Conservation (phyloP, 345 rosid species). For the Citrus inodora region DNA sequence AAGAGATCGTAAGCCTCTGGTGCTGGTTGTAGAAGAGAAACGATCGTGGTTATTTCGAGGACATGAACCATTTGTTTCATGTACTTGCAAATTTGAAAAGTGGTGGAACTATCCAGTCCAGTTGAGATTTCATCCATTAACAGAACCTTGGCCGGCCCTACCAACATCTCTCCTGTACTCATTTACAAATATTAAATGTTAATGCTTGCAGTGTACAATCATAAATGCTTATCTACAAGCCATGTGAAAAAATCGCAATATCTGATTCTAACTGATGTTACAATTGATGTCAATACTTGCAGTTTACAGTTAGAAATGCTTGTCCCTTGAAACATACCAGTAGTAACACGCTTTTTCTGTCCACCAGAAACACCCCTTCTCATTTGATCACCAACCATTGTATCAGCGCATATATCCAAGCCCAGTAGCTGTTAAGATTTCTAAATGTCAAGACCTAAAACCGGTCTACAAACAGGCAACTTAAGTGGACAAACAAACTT, state of each 20-base stretch:
- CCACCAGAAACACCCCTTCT: conserved; percentile 86
- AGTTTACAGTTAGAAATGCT: not conserved
- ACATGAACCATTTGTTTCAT: conserved; percentile 70
- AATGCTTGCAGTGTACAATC: not conserved
- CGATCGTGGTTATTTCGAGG: conserved; percentile 57
- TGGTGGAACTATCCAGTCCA: conserved; percentile 89
- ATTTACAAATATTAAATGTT: not conserved
- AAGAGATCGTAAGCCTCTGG: conserved; percentile 78
- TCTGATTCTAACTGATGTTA: not conserved
- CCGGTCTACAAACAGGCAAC: not conserved
- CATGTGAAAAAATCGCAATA: not conserved
- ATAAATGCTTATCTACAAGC: not conserved
- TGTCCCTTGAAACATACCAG: conserved; percentile 35
- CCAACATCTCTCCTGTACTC: conserved; percentile 87
- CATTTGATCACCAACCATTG: conserved; percentile 72
- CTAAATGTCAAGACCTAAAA: not conserved
- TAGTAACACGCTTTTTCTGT: conserved; percentile 75
- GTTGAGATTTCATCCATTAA: conserved; percentile 97
- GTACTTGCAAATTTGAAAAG: conserved; percentile 66
- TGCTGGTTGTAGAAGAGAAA: conserved; percentile 83
- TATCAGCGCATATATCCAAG: conserved; percentile 70
- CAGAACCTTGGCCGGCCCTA: conserved; percentile 82
- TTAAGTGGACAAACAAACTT: not conserved
- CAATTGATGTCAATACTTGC: not conserved
- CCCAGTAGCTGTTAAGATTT: conserved; percentile 55